Evolutionary conservation across 768 basidiomycete species (phyloP).

Genomic region (Mrakia blollopis): DNA sequence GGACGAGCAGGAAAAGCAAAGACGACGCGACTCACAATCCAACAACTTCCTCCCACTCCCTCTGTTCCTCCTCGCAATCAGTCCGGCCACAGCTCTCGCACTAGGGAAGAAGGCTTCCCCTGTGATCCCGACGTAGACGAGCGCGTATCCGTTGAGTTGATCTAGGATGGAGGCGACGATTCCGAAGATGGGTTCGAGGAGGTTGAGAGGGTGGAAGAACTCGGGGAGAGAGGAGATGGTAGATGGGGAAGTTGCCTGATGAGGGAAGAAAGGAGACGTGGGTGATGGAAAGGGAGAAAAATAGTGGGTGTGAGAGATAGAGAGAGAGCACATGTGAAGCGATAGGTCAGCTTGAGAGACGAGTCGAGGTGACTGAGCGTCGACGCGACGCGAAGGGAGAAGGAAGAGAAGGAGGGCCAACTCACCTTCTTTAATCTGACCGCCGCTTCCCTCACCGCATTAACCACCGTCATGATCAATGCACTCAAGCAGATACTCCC

Average conservation of each 20-base stretch:
- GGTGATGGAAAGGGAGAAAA: too few species aligned
- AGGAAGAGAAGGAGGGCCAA: neutral
- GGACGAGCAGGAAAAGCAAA: conserved; percentile 11
- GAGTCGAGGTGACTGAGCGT: neutral
- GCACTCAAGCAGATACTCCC: conserved; percentile 74
- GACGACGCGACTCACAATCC: conserved; percentile 43
- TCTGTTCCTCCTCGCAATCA: conserved; percentile 44
- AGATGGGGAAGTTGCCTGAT: conserved; percentile 35
- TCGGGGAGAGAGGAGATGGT: conserved; percentile 24
- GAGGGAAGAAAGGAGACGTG: neutral
- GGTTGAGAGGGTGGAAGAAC: conserved; percentile 18
- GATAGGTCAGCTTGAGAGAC: neutral
- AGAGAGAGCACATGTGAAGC: neutral
- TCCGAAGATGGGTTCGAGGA: conserved; percentile 42
- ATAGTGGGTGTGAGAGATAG: neutral
- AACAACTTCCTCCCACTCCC: conserved; percentile 37
- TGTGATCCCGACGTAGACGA: conserved; percentile 70
- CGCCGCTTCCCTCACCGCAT: conserved; percentile 36
- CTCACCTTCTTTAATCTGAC: conserved; percentile 3
- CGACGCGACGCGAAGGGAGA: neutral
- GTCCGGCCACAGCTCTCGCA: conserved; percentile 55
- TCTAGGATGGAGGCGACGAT: conserved; percentile 47
- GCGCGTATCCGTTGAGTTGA: conserved; percentile 60
- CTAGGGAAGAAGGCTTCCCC: conserved; percentile 64
- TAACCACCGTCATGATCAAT: conserved; percentile 67